These are phyloP conservation scores for Hibiscus mutabilis DNA, from an alignment of 345 rosid genomes.

Conservation along the genomic window DNA sequence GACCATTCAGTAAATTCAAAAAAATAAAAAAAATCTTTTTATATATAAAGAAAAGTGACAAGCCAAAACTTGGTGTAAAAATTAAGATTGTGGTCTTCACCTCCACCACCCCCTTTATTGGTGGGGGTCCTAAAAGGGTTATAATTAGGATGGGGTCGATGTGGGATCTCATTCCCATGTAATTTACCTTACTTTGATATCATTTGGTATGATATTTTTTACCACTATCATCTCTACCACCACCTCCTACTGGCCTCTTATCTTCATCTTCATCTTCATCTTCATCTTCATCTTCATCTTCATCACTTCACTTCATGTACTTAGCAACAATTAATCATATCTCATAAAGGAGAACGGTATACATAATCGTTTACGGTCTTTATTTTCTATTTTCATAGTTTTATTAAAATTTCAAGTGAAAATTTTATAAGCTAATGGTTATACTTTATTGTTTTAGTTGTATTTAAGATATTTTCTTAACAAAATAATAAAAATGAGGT, in stretches of 20 bases:
- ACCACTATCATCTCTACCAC: neutral
- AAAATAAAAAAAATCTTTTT: neutral
- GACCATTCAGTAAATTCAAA: too few relatives aligned
- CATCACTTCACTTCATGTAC: neutral
- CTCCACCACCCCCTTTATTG: conserved; percentile 9
- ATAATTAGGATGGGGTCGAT: conserved; percentile 8
- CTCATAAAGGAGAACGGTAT: too few relatives aligned
- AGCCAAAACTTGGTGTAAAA: conserved; percentile 11
- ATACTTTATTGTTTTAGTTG: too few relatives aligned
- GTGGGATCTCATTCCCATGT: conserved; percentile 22
- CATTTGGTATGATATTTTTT: conserved; percentile 24
- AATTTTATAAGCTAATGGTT: too few relatives aligned
- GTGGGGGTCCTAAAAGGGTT: conserved; percentile 21
- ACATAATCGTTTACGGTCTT: too few relatives aligned
- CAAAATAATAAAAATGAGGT: too few relatives aligned
- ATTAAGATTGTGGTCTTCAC: neutral
- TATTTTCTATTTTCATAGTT: too few relatives aligned
- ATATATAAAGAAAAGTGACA: too few relatives aligned
- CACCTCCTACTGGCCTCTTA: conserved; percentile 3
- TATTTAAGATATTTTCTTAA: too few relatives aligned
- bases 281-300: neutral
- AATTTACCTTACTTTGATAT: conserved; percentile 21
- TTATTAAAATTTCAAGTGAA: too few relatives aligned
- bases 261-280: too few relatives aligned
- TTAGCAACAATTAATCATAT: neutral